Conservation (phyloP, 2,329 filamentous ascomycete genomes). For the Celoporthe dispersa region DNA sequence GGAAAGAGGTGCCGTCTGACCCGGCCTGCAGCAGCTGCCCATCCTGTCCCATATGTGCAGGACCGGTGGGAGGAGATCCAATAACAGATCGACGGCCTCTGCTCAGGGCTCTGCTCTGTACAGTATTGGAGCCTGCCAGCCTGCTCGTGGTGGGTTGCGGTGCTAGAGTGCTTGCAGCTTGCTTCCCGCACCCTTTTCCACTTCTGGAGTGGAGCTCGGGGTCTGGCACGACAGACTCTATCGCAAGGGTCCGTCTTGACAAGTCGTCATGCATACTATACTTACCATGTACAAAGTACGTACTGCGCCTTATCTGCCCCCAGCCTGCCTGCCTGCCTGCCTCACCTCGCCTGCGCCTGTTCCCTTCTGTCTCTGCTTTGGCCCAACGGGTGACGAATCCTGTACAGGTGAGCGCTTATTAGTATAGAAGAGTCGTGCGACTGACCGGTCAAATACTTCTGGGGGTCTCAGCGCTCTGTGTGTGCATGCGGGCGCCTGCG, state of each 20-base stretch:
- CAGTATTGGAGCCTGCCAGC: not conserved
- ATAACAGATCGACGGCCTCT: not conserved
- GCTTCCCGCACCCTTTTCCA: constrained; percentile 12
- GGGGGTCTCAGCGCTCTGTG: too few species aligned
- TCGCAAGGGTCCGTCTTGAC: constrained; percentile 7
- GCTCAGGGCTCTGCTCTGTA: not conserved
- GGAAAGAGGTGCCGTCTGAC: not conserved
- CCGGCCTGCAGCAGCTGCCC: not conserved
- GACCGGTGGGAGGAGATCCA: not conserved
- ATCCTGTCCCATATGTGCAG: not conserved
- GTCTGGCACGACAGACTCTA: constrained; percentile 10
- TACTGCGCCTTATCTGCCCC: constrained; percentile 7
- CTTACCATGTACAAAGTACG: not conserved
- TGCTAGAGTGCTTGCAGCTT: constrained; percentile 27
- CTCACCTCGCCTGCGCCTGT: not conserved
- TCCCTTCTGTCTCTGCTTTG: not conserved
- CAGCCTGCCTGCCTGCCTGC: not conserved
- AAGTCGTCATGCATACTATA: constrained; percentile 4
- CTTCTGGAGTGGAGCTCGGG: constrained; percentile 16
- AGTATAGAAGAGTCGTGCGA: not conserved
- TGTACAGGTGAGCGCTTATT: not conserved
- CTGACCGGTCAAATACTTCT: not conserved
- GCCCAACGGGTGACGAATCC: too few species aligned
- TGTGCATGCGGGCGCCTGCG: not conserved
- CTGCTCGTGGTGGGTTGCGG: not conserved